phyloP scores from a whole-genome alignment of 73 alveolate genomes.

The Breviolum minutum region DNA sequence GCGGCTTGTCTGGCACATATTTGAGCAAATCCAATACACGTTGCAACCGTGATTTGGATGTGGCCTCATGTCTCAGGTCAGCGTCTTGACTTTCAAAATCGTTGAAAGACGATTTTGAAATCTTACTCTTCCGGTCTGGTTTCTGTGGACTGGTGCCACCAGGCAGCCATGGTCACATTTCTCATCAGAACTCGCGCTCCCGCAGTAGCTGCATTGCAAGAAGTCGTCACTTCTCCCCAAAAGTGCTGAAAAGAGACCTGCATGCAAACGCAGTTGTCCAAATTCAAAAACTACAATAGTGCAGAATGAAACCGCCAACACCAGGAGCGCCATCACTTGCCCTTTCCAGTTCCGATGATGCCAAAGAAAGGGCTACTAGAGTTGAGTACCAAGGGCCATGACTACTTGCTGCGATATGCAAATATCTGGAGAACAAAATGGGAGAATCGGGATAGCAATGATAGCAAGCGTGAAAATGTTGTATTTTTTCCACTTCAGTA shows the following conservation, averaged over 20 bases:
- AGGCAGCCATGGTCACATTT: conserved; percentile 48
- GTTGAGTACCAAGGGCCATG: background rate
- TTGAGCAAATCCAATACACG: conserved; percentile 8
- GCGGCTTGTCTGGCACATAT: conserved; percentile 24
- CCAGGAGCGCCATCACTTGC: background rate
- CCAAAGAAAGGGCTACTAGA: too few species aligned
- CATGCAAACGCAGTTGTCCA: background rate
- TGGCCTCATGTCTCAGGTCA: conserved; percentile 21
- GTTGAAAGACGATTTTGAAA: background rate
- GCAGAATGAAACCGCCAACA: background rate
- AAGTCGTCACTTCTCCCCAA: conserved; percentile 65
- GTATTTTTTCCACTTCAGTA: too few species aligned
- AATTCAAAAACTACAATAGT: background rate
- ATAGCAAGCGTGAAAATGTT: too few species aligned
- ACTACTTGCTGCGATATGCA: background rate
- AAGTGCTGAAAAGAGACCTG: conserved; percentile 90
- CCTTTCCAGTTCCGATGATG: too few species aligned
- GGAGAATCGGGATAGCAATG: too few species aligned
- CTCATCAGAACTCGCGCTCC: conserved; percentile 77
- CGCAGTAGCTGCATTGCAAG: conserved; percentile 46
- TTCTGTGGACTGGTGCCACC: background rate
- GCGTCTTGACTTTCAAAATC: too few species aligned
- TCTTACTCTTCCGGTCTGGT: background rate
- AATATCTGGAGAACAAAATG: too few species aligned
- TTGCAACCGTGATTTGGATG: conserved; percentile 33